A percentile compares a stretch with the other conserved stretches of the same genome.
Evolutionary conservation across 176 grass and related monocot species (phyloP).

Genomic region (Carex myosuroides): DNA sequence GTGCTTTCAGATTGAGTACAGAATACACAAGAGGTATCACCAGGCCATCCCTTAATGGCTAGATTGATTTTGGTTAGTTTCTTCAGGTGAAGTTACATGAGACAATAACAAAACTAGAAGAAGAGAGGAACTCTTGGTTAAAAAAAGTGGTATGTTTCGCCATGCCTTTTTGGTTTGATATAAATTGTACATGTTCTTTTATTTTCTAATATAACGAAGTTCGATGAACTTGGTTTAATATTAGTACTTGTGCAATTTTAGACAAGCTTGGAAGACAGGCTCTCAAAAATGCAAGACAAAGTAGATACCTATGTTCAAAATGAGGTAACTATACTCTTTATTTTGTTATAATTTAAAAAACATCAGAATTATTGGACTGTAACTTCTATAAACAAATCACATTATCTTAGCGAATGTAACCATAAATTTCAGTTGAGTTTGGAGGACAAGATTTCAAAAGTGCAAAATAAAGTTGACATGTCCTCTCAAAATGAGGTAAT

Average conservation of each 20-base stretch:
- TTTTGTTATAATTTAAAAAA: neutral
- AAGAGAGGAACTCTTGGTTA: conserved; percentile 54
- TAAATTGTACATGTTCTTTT: neutral
- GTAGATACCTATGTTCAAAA: conserved; percentile 39
- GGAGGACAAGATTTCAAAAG: conserved; percentile 42
- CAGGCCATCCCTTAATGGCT: too few species aligned
- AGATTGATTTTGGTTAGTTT: too few species aligned
- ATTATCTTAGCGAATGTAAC: conserved; percentile 7
- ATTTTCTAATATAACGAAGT: neutral
- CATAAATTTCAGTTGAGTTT: conserved; percentile 36
- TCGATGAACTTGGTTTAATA: neutral
- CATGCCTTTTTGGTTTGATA: neutral
- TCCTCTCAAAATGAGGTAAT: conserved; percentile 45
- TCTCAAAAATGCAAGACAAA: conserved; percentile 50
- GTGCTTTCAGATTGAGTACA: too few species aligned
- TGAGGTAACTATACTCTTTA: conserved; percentile 37
- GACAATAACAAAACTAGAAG: conserved; percentile 42
- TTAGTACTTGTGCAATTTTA: conserved; percentile 30
- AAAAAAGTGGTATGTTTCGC: conserved; percentile 41
- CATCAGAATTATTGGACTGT: conserved; percentile 13
- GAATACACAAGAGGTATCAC: too few species aligned
- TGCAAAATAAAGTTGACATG: conserved; percentile 48
- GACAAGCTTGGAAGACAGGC: conserved; percentile 41
- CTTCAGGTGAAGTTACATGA: conserved; percentile 57
- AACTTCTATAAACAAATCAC: conserved; percentile 1